Conservation (phyloP, 257 asterid genomes). For the Primulina eburnea region DNA sequence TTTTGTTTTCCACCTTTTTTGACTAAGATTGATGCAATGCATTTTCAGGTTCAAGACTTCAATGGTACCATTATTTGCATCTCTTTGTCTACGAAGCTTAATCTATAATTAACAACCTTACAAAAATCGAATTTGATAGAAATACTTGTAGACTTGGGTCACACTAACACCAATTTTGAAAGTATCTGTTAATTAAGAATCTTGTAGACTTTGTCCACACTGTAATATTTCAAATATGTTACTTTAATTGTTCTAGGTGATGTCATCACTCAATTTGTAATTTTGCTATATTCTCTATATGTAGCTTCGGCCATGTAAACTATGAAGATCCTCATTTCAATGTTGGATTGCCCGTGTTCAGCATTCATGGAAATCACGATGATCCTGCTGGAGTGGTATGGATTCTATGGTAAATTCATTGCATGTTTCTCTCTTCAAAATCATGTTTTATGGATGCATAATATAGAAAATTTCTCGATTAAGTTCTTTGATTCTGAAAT, state of each 20-base stretch:
- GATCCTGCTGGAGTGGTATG: slow-evolving; percentile 99
- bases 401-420: slow-evolving; percentile 41
- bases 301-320: slow-evolving; percentile 95
- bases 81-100: slow-evolving; percentile 1
- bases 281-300: slow-evolving; percentile 22
- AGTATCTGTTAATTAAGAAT: background rate
- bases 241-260: background rate
- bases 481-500: slow-evolving; percentile 2
- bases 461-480: background rate
- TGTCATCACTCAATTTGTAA: slow-evolving; percentile 19
- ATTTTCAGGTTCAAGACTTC: background rate
- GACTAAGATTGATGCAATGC: background rate
- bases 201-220: slow-evolving; percentile 1
- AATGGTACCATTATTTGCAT: background rate
- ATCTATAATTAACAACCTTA: slow-evolving; percentile 5
- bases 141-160: background rate
- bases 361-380: slow-evolving; percentile 98
- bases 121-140: background rate
- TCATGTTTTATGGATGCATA: background rate
- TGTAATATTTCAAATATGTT: slow-evolving; percentile 7
- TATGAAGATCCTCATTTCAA: slow-evolving; percentile 99
- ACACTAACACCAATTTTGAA: background rate
- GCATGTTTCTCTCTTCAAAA: slow-evolving; percentile 27
- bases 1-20: slow-evolving; percentile 10
- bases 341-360: slow-evolving; percentile 97